Evolutionary conservation across 805 yeast genomes (phyloP).

Genomic region (Candida dajiaensis): DNA sequence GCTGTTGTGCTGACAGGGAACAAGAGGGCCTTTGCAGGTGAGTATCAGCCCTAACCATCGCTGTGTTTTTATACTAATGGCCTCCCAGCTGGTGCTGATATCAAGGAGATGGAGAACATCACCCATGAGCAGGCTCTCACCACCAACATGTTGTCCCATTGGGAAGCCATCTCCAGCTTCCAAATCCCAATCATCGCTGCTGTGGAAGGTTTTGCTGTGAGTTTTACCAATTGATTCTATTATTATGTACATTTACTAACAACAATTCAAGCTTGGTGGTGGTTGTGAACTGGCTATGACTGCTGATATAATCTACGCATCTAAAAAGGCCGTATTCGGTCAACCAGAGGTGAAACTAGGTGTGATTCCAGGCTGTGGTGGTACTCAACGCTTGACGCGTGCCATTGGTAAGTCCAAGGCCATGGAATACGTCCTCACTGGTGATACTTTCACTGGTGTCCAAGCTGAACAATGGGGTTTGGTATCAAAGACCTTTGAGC

Average conservation of each 20-base stretch:
- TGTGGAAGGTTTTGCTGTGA: slow-evolving; percentile 42
- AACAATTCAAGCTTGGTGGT: slow-evolving; percentile 37
- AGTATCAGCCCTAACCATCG: neutral
- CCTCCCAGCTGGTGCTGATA: slow-evolving; percentile 45
- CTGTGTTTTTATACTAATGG: slow-evolving; percentile 2
- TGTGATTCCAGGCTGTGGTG: slow-evolving; percentile 48
- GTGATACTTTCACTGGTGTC: slow-evolving; percentile 36
- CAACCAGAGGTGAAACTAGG: slow-evolving; percentile 53
- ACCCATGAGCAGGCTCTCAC: slow-evolving; percentile 31
- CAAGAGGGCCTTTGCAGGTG: slow-evolving; percentile 39
- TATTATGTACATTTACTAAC: neutral
- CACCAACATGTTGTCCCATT: slow-evolving; percentile 30
- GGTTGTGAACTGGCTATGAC: slow-evolving; percentile 53
- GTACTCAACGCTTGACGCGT: slow-evolving; percentile 43
- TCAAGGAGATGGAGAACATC: slow-evolving; percentile 41
- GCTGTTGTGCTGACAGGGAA: slow-evolving; percentile 44
- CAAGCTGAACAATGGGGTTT: slow-evolving; percentile 45
- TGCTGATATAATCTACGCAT: slow-evolving; percentile 43
- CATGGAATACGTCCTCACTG: slow-evolving; percentile 43
- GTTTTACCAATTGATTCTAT: neutral
- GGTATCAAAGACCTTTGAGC: slow-evolving; percentile 35
- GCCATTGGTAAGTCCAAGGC: slow-evolving; percentile 46
- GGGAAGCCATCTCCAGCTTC: slow-evolving; percentile 33
- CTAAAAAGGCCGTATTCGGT: slow-evolving; percentile 43
- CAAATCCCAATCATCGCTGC: slow-evolving; percentile 49